These are phyloP conservation scores for Aspergillus uvarum DNA, from an alignment of 2,329 filamentous ascomycete genomes.

Conservation along the genomic window DNA sequence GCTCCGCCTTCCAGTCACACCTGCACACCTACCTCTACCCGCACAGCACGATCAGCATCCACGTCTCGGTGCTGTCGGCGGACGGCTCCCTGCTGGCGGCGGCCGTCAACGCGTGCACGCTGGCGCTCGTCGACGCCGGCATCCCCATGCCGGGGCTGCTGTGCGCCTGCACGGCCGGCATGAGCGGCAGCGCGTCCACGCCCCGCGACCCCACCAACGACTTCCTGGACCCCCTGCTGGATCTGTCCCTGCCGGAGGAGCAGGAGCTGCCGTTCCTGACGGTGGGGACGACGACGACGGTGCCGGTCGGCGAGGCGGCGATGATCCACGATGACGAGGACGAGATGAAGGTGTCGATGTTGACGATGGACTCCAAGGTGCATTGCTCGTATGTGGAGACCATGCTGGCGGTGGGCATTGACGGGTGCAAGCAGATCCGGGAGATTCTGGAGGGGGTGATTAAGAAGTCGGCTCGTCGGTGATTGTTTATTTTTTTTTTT, in stretches of 20 bases:
- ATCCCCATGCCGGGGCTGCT: slow-evolving; percentile 95
- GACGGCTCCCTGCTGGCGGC: slow-evolving; percentile 89
- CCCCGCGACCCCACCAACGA: slow-evolving; percentile 43
- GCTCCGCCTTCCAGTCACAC: slow-evolving; percentile 71
- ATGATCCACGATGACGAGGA: slow-evolving; percentile 46
- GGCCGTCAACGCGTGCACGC: slow-evolving; percentile 84
- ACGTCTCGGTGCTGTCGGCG: slow-evolving; percentile 81
- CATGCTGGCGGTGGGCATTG: slow-evolving; percentile 88
- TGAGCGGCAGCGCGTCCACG: slow-evolving; percentile 49
- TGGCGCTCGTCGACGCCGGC: slow-evolving; percentile 90
- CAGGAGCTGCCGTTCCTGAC: slow-evolving; percentile 87
- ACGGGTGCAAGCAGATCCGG: slow-evolving; percentile 85
- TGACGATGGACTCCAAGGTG: slow-evolving; percentile 87
- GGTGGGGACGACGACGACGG: slow-evolving; percentile 63
- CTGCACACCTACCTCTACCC: slow-evolving; percentile 88
- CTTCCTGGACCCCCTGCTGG: slow-evolving; percentile 44
- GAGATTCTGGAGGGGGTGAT: slow-evolving; percentile 79
- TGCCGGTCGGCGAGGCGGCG: slow-evolving; percentile 55
- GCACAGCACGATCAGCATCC: slow-evolving; percentile 78
- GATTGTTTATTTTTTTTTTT: slow-evolving; percentile 1
- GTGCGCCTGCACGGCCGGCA: slow-evolving; percentile 82
- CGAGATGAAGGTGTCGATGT: slow-evolving; percentile 64
- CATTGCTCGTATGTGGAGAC: slow-evolving; percentile 77
- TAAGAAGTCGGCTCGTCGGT: slow-evolving; percentile 18
- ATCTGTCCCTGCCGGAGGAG: slow-evolving; percentile 47